phyloP scores from a whole-genome alignment of 352 stramenopile genomes.

The Globisporangium recalcitrans region DNA sequence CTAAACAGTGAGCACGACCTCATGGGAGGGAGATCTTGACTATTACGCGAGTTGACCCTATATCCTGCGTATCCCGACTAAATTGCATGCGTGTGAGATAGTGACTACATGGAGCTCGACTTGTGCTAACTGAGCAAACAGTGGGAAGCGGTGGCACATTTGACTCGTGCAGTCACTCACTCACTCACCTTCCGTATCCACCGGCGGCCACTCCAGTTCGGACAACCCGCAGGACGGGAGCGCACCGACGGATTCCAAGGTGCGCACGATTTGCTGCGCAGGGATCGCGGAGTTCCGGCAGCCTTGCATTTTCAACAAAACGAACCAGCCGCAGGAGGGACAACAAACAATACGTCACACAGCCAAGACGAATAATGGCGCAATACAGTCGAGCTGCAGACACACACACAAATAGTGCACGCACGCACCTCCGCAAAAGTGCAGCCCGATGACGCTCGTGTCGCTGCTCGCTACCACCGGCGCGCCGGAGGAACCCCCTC shows the following conservation, averaged over 20 bases:
- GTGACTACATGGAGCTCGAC: background rate
- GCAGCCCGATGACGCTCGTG: slow-evolving; percentile 36
- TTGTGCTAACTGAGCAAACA: background rate
- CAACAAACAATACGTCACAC: no score
- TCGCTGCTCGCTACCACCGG: slow-evolving; percentile 39
- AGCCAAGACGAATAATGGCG: no score
- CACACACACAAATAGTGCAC: background rate
- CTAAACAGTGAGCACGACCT: slow-evolving; percentile 16
- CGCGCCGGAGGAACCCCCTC: slow-evolving; percentile 44
- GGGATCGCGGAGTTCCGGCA: slow-evolving; percentile 40
- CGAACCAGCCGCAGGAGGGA: background rate
- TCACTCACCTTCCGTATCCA: background rate
- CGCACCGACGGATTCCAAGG: slow-evolving; percentile 11
- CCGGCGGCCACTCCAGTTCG: slow-evolving; percentile 9
- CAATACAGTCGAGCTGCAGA: background rate
- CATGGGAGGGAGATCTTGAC: background rate
- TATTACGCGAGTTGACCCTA: background rate
- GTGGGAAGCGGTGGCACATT: no score
- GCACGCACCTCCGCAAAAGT: slow-evolving; percentile 40
- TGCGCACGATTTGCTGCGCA: slow-evolving; percentile 26
- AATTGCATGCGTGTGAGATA: background rate
- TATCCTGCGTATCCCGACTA: no score
- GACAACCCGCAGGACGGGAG: slow-evolving; percentile 24
- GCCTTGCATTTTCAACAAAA: slow-evolving; percentile 7
- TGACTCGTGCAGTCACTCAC: no score